A percentile compares a stretch with the other conserved stretches of the same genome.
phyloP scores from a whole-genome alignment of 1,284 basidiomycete species.

The Agaricales sp. region DNA sequence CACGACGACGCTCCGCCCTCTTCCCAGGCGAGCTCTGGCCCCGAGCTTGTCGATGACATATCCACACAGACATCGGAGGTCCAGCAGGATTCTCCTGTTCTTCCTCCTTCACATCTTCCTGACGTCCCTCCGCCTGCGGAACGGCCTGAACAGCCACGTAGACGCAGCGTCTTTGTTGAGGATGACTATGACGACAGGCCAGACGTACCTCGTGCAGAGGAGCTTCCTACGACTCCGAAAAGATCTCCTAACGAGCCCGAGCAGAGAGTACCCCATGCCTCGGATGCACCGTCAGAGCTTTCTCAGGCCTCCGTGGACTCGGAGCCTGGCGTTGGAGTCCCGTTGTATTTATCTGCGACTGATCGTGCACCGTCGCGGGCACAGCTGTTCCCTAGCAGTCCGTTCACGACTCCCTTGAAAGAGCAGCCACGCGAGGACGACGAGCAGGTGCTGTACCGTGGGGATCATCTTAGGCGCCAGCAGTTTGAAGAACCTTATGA shows the following conservation, averaged over 20 bases:
- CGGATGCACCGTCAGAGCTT: slow-evolving; percentile 37
- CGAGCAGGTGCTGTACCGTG: slow-evolving; percentile 52
- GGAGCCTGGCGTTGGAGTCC: slow-evolving; percentile 25
- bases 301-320: slow-evolving; percentile 29
- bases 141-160: slow-evolving; percentile 29
- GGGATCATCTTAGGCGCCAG: slow-evolving; percentile 32
- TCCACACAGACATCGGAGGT: neutral
- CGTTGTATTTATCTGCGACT: slow-evolving; percentile 33
- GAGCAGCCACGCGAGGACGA: slow-evolving; percentile 51
- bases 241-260: neutral
- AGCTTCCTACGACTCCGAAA: neutral
- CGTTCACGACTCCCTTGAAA: slow-evolving; percentile 60
- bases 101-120: neutral
- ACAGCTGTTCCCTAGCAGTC: slow-evolving; percentile 54
- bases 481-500: slow-evolving; percentile 38
- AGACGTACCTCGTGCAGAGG: neutral
- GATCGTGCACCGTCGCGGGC: slow-evolving; percentile 38
- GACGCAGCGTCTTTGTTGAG: slow-evolving; percentile 61
- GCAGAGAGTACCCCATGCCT: slow-evolving; percentile 32
- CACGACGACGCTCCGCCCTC: neutral
- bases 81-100: neutral
- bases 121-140: neutral
- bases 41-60: neutral
- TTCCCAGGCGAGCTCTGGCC: neutral
- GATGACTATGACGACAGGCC: slow-evolving; percentile 42